Evolutionary conservation across 768 basidiomycete species (phyloP).

Genomic region (Calvatia gigantea): DNA sequence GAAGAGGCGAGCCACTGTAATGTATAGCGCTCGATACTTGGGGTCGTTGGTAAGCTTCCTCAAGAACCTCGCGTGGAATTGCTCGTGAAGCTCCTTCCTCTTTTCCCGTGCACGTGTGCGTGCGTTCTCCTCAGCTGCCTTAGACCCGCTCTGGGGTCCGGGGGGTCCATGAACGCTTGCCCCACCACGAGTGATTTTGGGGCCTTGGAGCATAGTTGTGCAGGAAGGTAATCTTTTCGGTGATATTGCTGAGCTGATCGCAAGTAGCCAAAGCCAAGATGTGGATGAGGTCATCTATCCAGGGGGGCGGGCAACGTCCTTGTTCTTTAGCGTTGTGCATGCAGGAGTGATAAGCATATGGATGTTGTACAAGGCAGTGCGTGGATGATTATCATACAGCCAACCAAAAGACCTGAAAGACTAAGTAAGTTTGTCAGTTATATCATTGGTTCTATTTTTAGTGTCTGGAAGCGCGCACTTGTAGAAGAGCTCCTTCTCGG

Average conservation of each 20-base stretch:
- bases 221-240: conserved; percentile 22
- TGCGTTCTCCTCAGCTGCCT: neutral
- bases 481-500: conserved; percentile 60
- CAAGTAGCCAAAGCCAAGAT: conserved; percentile 58
- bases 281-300: conserved; percentile 75
- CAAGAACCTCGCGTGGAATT: conserved; percentile 32
- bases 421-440: too few species aligned
- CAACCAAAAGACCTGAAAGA: conserved; percentile 52
- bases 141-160: neutral
- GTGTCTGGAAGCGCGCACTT: conserved; percentile 30
- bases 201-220: conserved; percentile 19
- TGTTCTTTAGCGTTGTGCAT: conserved; percentile 31
- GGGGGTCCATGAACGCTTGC: too few species aligned
- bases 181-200: too few species aligned
- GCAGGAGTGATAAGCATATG: conserved; percentile 48
- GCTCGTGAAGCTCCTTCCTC: conserved; percentile 19
- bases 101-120: conserved; percentile 18
- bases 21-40: conserved; percentile 59
- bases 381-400: conserved; percentile 66
- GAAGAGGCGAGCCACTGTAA: conserved; percentile 65
- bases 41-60: conserved; percentile 37
- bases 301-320: conserved; percentile 34
- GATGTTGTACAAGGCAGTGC: conserved; percentile 65
- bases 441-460: too few species aligned
- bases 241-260: conserved; percentile 38